Evolutionary conservation across 352 stramenopile genomes (phyloP), one percentile per base, ranked within the genome.

Genomic region (Globisporangium acanthophoron): DNA sequence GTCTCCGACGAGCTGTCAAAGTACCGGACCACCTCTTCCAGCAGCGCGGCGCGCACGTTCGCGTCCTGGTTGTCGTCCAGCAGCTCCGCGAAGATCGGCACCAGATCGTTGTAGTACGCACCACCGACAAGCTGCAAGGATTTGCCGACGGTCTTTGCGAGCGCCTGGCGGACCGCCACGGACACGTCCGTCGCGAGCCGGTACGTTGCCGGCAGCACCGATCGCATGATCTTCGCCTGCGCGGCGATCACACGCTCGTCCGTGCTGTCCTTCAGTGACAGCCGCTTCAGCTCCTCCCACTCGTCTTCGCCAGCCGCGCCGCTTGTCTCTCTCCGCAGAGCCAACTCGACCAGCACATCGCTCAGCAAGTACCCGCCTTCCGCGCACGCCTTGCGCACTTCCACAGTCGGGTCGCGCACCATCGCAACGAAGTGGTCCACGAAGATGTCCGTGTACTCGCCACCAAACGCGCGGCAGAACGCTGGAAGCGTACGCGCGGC

Each of bases 341-440:
- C 78, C 39, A 87, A 73, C 31, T 80, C 69, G 47, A 84, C 55
- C 41, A 95, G 57, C 18, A 80, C 80, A 9, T 79, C 73, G 12
- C 80, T 80, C 37, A 95, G 66, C 41, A 82, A 52, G 56, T 85
- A 93, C 16, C 76, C 68, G 16, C 67, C 68, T 56, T 92, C 83
- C 12, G 80, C 83, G 58, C 81, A 92, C 0, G 81, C 84, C 41
- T 74, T 77, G 39, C 85, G 80, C 56, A 95, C 87, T 68, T 95
- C 85, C 9, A 95, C 84, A n/a, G 85, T 95, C 31, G 78, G 78
- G 61, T 95, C 85, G 24, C 78, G 68, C 37, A 88, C 72, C 70
- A 95, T 90, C 11, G 69, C 86, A 18, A 95, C 78, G 60, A 93
- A 96, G 69, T 96, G 85, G 56, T 96, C 84, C 37, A 96, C 82